phyloP scores from a whole-genome alignment of 495 filamentous ascomycete species.

The Tuber microsphaerosporum region DNA sequence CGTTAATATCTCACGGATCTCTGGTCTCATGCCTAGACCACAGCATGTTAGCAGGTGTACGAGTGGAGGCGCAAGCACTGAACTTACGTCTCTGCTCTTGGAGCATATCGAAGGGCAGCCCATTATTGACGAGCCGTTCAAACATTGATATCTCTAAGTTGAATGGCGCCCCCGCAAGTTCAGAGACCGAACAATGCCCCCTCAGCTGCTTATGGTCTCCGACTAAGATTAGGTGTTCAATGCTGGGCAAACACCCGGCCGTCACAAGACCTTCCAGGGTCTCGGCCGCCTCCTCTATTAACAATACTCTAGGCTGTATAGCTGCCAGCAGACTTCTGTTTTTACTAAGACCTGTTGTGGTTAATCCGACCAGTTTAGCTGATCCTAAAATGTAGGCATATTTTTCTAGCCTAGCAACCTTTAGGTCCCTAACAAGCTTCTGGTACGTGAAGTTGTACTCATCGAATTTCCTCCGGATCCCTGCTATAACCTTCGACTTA shows the following conservation, averaged over 20 bases:
- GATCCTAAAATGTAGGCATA: constrained; percentile 49
- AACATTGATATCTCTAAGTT: constrained; percentile 64
- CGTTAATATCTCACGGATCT: constrained; percentile 56
- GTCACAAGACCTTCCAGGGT: constrained; percentile 60
- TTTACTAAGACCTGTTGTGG: constrained; percentile 81
- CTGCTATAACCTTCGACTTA: constrained; percentile 46
- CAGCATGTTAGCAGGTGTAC: constrained; percentile 9
- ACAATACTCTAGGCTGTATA: constrained; percentile 57
- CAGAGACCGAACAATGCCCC: constrained; percentile 53
- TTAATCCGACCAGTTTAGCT: constrained; percentile 63
- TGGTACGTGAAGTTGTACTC: constrained; percentile 46
- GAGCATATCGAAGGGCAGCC: constrained; percentile 57
- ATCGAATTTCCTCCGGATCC: constrained; percentile 46
- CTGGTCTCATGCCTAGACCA: constrained; percentile 55
- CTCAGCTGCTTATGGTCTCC: constrained; percentile 71
- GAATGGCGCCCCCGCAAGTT: constrained; percentile 54
- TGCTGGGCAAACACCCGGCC: constrained; percentile 57
- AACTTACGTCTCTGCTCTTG: constrained; percentile 53
- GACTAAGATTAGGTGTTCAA: constrained; percentile 68
- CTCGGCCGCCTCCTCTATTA: constrained; percentile 74
- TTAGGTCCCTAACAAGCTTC: constrained; percentile 43
- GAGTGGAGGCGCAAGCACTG: neutral
- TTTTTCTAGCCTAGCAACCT: constrained; percentile 53
- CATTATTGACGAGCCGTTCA: constrained; percentile 67
- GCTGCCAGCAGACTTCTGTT: constrained; percentile 68